phyloP scores from a whole-genome alignment of 139 green algal species.

The Dunaliella sp. region DNA sequence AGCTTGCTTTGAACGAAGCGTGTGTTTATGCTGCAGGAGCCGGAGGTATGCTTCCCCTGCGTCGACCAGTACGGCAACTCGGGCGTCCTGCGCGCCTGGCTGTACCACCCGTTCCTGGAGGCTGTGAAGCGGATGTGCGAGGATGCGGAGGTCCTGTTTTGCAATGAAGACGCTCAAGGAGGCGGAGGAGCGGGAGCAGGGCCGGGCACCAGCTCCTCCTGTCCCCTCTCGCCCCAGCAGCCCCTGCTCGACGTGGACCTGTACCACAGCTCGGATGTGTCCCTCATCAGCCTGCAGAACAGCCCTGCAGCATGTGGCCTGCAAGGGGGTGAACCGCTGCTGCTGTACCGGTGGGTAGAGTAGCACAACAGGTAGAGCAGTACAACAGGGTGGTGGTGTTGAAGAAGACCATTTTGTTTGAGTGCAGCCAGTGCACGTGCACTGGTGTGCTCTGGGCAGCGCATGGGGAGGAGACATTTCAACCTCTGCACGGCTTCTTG shows the following conservation, averaged over 20 bases:
- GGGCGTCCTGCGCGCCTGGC: constrained; percentile 6
- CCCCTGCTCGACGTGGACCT: constrained; percentile 10
- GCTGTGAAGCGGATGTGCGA: constrained; percentile 8
- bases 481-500: too few species aligned
- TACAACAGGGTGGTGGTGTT: too few species aligned
- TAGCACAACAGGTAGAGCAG: too few species aligned
- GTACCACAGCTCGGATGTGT: constrained; percentile 15
- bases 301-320: constrained; percentile 20
- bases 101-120: constrained; percentile 18
- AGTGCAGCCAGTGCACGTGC: too few species aligned
- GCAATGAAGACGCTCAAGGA: neutral
- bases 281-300: constrained; percentile 21
- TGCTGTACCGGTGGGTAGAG: constrained; percentile 9
- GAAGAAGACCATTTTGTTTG: too few species aligned
- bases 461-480: too few species aligned
- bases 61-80: constrained; percentile 15
- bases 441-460: too few species aligned
- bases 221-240: neutral
- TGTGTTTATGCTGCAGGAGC: constrained; percentile 5
- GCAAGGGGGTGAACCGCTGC: constrained; percentile 16
- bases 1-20: too few species aligned
- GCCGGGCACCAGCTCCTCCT: neutral
- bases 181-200: neutral
- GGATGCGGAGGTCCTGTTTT: neutral
- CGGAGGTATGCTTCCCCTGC: constrained; percentile 12